Conservation (phyloP, 495 filamentous ascomycete genomes). For the Hypoxylon crocopeplum region DNA sequence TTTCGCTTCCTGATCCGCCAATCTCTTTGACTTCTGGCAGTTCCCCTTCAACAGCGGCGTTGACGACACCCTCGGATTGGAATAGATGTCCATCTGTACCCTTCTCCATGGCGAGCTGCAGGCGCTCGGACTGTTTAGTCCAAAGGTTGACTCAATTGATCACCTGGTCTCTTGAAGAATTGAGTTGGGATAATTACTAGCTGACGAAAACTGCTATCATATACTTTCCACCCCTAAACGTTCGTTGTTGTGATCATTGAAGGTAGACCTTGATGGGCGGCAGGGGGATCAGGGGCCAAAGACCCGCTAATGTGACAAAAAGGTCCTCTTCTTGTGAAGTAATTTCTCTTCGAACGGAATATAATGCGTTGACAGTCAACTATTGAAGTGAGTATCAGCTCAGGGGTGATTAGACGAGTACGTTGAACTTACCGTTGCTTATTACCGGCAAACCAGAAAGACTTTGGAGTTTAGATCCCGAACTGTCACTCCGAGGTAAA, state of each 20-base stretch:
- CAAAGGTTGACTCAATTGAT: not conserved
- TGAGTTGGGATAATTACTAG: not conserved
- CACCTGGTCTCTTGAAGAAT: not conserved
- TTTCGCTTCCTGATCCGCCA: slow-evolving; percentile 12
- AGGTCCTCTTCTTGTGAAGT: slow-evolving; percentile 9
- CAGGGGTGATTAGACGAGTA: too few species aligned
- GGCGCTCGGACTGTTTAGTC: not conserved
- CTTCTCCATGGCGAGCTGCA: slow-evolving; percentile 17
- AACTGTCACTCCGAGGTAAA: too few species aligned
- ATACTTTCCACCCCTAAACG: not conserved
- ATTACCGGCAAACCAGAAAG: too few species aligned
- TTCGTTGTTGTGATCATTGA: not conserved
- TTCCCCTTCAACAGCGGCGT: not conserved
- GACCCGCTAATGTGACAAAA: slow-evolving; percentile 7
- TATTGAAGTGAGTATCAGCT: too few species aligned
- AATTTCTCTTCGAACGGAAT: not conserved
- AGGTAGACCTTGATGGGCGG: slow-evolving; percentile 24
- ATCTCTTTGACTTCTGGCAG: not conserved
- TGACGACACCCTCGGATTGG: slow-evolving; percentile 9
- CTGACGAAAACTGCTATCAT: slow-evolving; percentile 5
- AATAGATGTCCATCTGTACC: not conserved
- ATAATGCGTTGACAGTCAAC: too few species aligned
- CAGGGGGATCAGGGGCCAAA: slow-evolving; percentile 6
- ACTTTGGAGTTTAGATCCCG: too few species aligned
- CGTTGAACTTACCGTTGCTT: too few species aligned